phyloP scores from a whole-genome alignment of 768 basidiomycete genomes.

The Rhodotorula kratochvilovae region DNA sequence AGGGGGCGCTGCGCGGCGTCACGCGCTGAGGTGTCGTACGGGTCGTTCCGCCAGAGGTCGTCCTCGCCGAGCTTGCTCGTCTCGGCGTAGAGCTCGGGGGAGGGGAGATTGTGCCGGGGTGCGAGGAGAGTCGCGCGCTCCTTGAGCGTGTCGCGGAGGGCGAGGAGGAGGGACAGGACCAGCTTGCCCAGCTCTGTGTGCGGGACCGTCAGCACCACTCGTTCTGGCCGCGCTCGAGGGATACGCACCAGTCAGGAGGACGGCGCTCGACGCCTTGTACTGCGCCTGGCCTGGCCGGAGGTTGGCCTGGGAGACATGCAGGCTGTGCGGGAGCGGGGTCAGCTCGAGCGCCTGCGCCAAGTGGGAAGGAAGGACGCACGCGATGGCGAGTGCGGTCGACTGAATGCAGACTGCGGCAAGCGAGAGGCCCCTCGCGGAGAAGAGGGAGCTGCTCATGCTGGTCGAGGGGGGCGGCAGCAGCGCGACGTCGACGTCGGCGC shows the following conservation, averaged over 20 bases:
- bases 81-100: slow-evolving; percentile 22
- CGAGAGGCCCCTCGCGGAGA: slow-evolving; percentile 16
- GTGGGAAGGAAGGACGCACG: slow-evolving; percentile 22
- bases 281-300: slow-evolving; percentile 28
- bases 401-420: slow-evolving; percentile 40
- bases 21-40: slow-evolving; percentile 19
- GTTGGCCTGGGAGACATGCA: slow-evolving; percentile 32
- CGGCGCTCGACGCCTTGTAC: slow-evolving; percentile 43
- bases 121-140: slow-evolving; percentile 25
- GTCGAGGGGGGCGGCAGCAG: neutral
- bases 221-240: too few relatives aligned
- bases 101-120: slow-evolving; percentile 28
- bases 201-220: neutral
- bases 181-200: slow-evolving; percentile 43
- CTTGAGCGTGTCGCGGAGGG: slow-evolving; percentile 33
- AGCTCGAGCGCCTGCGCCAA: neutral
- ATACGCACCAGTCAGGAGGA: slow-evolving; percentile 38
- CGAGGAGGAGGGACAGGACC: slow-evolving; percentile 39
- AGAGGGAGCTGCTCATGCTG: slow-evolving; percentile 13
- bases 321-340: neutral
- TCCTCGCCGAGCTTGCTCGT: slow-evolving; percentile 2
- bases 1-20: neutral
- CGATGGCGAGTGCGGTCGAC: slow-evolving; percentile 39
- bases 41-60: slow-evolving; percentile 29
- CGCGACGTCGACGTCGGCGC: too few relatives aligned